Percentiles rank a stretch among this genome's conserved stretches.
These are phyloP conservation scores for Medicago lupulina DNA, from an alignment of 306 rosid genomes.

Conservation along the genomic window DNA sequence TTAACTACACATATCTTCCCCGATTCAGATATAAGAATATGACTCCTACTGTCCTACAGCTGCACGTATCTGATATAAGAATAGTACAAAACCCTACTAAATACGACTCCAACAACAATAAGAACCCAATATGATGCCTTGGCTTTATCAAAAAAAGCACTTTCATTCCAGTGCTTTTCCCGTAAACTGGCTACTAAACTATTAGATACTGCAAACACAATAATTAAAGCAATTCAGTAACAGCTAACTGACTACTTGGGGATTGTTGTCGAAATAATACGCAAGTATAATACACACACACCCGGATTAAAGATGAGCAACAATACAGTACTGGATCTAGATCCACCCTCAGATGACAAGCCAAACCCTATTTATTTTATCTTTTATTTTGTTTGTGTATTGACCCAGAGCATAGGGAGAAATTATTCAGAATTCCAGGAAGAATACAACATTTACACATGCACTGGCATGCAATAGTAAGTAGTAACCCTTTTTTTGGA, in stretches of 20 bases:
- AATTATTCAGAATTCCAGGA: constrained; percentile 2
- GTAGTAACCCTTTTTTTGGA: neutral
- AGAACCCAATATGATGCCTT: constrained; percentile 11
- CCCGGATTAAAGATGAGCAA: constrained; percentile 8
- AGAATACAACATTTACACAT: constrained; percentile 20
- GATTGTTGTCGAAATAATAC: constrained; percentile 1
- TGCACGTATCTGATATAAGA: no score
- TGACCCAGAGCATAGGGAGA: constrained; percentile 21
- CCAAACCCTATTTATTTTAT: constrained; percentile 20
- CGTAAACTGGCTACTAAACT: neutral
- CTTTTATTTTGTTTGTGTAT: neutral
- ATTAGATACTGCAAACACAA: constrained; percentile 11
- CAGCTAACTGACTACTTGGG: neutral
- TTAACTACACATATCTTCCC: neutral
- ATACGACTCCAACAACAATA: neutral
- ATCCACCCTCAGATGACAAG: constrained; percentile 22
- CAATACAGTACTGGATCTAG: constrained; percentile 7
- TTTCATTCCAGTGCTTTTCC: neutral
- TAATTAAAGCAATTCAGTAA: constrained; percentile 21
- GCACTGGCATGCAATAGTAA: constrained; percentile 28
- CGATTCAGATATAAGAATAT: neutral
- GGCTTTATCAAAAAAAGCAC: constrained; percentile 6
- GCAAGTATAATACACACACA: neutral
- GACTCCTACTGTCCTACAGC: no score
- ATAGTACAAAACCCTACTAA: constrained; percentile 2